phyloP scores from a whole-genome alignment of 1,139 yeast genomes.

The Yarrowia galli region DNA sequence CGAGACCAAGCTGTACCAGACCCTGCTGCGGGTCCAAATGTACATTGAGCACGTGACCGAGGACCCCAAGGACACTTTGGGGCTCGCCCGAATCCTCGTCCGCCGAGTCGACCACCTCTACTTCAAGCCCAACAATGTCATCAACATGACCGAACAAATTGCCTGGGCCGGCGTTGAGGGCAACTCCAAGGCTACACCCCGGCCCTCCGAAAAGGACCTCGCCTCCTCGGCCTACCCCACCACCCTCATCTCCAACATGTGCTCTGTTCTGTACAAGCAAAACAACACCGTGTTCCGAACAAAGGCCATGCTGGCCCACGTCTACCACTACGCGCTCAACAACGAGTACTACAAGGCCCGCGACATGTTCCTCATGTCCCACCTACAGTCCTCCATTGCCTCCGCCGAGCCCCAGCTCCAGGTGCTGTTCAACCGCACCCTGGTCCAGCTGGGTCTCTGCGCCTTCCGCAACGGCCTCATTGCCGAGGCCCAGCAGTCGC shows the following conservation, averaged over 20 bases:
- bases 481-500: conserved; percentile 83
- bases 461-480: conserved; percentile 93
- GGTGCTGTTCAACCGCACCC: conserved; percentile 91
- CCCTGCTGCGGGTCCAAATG: conserved; percentile 83
- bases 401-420: conserved; percentile 85
- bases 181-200: conserved; percentile 52
- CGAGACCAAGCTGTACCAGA: conserved; percentile 76
- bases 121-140: conserved; percentile 85
- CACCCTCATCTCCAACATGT: conserved; percentile 68
- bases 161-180: conserved; percentile 67
- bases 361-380: conserved; percentile 85
- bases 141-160: conserved; percentile 68
- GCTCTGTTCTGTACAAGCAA: conserved; percentile 70
- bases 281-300: conserved; percentile 73
- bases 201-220: conserved; percentile 42
- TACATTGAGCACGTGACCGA: conserved; percentile 71
- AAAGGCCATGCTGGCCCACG: conserved; percentile 82
- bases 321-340: conserved; percentile 90
- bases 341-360: conserved; percentile 84
- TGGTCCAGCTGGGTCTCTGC: conserved; percentile 93
- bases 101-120: conserved; percentile 93
- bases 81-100: conserved; percentile 70
- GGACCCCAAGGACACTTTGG: conserved; percentile 49
- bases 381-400: conserved; percentile 81
- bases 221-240: conserved; percentile 53